A percentile compares a stretch with the other conserved stretches of the same genome.
Evolutionary conservation across 129 eudicot species (phyloP).

Genomic region (Lonicera japonica): DNA sequence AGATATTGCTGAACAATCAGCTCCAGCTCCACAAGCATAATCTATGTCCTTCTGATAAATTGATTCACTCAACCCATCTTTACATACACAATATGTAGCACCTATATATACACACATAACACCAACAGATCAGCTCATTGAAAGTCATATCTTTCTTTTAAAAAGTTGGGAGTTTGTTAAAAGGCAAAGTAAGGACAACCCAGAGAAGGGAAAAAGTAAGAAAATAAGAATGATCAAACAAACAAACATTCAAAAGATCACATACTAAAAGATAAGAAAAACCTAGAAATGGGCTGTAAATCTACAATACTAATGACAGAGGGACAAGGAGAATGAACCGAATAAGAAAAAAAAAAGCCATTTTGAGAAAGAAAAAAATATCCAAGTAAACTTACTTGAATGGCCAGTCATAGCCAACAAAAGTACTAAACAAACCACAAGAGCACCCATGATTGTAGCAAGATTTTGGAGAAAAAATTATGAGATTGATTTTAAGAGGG

Average conservation of each 20-base stretch:
- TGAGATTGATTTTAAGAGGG: conserved; percentile 17
- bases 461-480: conserved; percentile 23
- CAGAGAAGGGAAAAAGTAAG: neutral
- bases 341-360: neutral
- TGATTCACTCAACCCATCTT: conserved; percentile 34
- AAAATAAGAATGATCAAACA: too few relatives aligned
- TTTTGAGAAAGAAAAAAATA: neutral
- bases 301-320: neutral
- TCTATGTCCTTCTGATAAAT: conserved; percentile 68
- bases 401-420: conserved; percentile 45
- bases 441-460: conserved; percentile 56
- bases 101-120: conserved; percentile 23
- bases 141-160: neutral
- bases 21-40: conserved; percentile 87
- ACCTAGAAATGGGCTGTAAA: neutral
- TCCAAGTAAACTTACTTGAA: conserved; percentile 44
- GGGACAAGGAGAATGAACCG: neutral
- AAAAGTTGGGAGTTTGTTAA: too few relatives aligned
- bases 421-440: conserved; percentile 35
- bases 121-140: conserved; percentile 19
- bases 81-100: conserved; percentile 73
- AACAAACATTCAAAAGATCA: neutral
- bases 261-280: too few relatives aligned
- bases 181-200: too few relatives aligned
- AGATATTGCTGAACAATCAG: conserved; percentile 57